Percentiles rank a stretch among this genome's conserved stretches.
Conservation (phyloP, 148 eudicot species). For the Hydrangea macrophylla region DNA sequence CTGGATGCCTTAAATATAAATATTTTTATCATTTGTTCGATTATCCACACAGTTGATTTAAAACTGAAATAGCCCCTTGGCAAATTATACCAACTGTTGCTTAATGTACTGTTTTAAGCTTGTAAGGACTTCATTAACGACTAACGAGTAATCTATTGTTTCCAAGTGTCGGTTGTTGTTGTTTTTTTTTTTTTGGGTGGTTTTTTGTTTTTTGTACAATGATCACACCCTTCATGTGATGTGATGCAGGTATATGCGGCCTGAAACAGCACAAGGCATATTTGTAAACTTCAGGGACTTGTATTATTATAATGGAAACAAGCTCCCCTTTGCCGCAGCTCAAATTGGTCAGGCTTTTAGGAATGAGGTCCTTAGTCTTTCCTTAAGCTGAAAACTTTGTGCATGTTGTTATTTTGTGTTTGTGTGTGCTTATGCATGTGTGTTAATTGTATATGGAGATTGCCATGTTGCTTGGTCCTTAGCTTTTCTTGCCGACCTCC, state of each 20-base stretch:
- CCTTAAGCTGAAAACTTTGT: background rate
- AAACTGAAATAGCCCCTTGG: background rate
- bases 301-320: conserved; percentile 23
- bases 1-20: too few relatives aligned
- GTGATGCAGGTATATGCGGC: conserved; percentile 21
- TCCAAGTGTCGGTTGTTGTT: too few relatives aligned
- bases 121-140: background rate
- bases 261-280: conserved; percentile 26
- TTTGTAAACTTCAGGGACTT: conserved; percentile 20
- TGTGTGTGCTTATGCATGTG: background rate
- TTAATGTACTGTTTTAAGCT: background rate
- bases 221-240: background rate
- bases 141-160: too few relatives aligned
- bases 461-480: background rate
- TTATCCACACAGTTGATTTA: background rate
- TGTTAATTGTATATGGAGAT: background rate
- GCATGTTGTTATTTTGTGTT: background rate
- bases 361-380: conserved; percentile 14
- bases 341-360: conserved; percentile 27
- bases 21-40: background rate
- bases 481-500: background rate
- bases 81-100: background rate
- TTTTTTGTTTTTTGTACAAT: background rate
- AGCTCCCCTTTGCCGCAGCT: conserved; percentile 23
- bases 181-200: background rate